These are phyloP conservation scores for Psilocybe tampanensis DNA, from an alignment of 768 basidiomycete genomes.

Conservation along the genomic window DNA sequence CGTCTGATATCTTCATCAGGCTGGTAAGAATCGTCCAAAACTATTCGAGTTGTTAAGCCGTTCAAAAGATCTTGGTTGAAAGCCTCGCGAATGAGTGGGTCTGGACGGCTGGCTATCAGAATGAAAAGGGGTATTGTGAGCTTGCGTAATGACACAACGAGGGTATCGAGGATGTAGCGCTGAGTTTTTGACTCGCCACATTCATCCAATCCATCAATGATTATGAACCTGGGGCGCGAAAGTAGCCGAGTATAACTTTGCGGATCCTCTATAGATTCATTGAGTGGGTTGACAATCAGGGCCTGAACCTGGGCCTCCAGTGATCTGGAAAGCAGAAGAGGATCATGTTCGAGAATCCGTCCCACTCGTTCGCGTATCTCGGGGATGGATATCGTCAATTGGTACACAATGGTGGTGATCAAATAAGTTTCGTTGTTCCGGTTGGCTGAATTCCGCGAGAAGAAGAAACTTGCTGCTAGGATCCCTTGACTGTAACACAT, in stretches of 20 bases:
- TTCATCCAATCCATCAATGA: slow-evolving; percentile 27
- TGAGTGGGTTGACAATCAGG: slow-evolving; percentile 15
- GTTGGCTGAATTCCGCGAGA: slow-evolving; percentile 8
- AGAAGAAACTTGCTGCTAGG: slow-evolving; percentile 21
- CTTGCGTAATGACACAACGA: slow-evolving; percentile 1
- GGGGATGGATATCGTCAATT: slow-evolving; percentile 11
- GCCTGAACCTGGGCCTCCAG: slow-evolving; percentile 11
- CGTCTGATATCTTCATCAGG: slow-evolving; percentile 13
- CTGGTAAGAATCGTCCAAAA: slow-evolving; percentile 11
- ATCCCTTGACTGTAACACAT: neutral
- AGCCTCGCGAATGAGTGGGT: slow-evolving; percentile 14
- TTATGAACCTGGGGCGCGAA: slow-evolving; percentile 14
- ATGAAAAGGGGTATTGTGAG: slow-evolving; percentile 14
- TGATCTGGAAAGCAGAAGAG: slow-evolving; percentile 9
- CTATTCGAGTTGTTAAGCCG: slow-evolving; percentile 3
- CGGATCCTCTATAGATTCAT: neutral
- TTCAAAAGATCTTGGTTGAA: slow-evolving; percentile 12
- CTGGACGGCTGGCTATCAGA: slow-evolving; percentile 23
- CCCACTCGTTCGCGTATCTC: slow-evolving; percentile 5
- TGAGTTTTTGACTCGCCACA: slow-evolving; percentile 14
- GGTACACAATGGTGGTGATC: slow-evolving; percentile 21
- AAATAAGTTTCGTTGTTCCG: slow-evolving; percentile 14
- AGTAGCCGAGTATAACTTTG: neutral
- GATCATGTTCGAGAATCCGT: slow-evolving; percentile 11
- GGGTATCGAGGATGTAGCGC: slow-evolving; percentile 9